Conservation (phyloP, 345 rosid species). For the Brassica napus region DNA sequence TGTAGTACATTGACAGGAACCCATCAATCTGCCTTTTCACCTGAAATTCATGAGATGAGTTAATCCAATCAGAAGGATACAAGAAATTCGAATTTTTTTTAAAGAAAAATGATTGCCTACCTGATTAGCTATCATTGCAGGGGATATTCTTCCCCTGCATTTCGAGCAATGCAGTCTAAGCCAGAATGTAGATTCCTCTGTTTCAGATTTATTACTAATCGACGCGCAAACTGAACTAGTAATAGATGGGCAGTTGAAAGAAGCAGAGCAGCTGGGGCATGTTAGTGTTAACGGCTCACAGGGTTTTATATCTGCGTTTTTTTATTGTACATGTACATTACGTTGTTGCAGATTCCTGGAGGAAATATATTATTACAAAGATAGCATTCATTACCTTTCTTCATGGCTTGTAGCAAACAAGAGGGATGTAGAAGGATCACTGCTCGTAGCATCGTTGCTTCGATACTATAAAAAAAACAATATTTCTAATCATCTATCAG, state of each 20-base stretch:
- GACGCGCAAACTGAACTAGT: conserved; percentile 51
- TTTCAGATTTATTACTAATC: conserved; percentile 44
- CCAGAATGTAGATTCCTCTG: conserved; percentile 67
- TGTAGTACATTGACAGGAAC: conserved; percentile 74
- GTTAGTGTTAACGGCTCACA: conserved; percentile 78
- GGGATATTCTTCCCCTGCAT: conserved; percentile 66
- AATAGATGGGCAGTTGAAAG: conserved; percentile 72
- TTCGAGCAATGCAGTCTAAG: conserved; percentile 63
- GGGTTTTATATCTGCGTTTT: conserved; percentile 61
- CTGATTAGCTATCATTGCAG: conserved; percentile 86
- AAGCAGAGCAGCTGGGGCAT: conserved; percentile 82
- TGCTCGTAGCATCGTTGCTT: conserved; percentile 49
- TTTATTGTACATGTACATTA: neutral
- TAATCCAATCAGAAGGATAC: conserved; percentile 7
- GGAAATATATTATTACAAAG: neutral
- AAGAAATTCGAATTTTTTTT: neutral
- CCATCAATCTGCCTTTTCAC: conserved; percentile 80
- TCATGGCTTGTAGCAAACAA: conserved; percentile 64
- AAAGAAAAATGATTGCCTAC: conserved; percentile 37
- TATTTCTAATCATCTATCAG: conserved; percentile 9
- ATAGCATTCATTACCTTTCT: conserved; percentile 60
- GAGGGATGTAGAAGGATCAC: conserved; percentile 58
- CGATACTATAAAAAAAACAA: conserved; percentile 55
- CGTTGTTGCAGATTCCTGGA: neutral
- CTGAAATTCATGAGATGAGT: conserved; percentile 47